Percentiles rank a stretch among this genome's conserved stretches.
Evolutionary conservation across 805 yeast genomes (phyloP).

Genomic region (Candida xyloterini): DNA sequence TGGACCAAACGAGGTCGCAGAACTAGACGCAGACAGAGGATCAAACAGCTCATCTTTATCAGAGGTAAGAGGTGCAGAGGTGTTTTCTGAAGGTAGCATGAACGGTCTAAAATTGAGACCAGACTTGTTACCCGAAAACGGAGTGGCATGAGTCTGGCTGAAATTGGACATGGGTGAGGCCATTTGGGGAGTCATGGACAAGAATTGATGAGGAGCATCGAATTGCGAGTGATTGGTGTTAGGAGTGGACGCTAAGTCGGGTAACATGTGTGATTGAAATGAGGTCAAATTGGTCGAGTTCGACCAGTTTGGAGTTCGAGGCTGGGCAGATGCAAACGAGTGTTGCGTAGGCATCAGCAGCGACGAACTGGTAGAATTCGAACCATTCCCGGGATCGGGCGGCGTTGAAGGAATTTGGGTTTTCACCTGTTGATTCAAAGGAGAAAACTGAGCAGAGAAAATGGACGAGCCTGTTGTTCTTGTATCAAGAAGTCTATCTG

Average conservation of each 20-base stretch:
- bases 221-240: constrained; percentile 13
- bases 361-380: constrained; percentile 14
- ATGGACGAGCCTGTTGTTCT: constrained; percentile 14
- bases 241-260: constrained; percentile 25
- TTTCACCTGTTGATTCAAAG: constrained; percentile 19
- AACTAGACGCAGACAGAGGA: neutral
- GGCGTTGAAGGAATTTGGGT: constrained; percentile 27
- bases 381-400: constrained; percentile 21
- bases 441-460: constrained; percentile 27
- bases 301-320: constrained; percentile 38
- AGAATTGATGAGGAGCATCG: constrained; percentile 15
- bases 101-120: constrained; percentile 23
- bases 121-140: constrained; percentile 19
- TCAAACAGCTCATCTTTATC: constrained; percentile 15
- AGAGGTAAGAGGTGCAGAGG: constrained; percentile 5
- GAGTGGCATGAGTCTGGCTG: constrained; percentile 19
- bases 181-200: constrained; percentile 25
- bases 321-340: constrained; percentile 20
- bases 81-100: constrained; percentile 20
- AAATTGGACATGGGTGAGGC: constrained; percentile 16
- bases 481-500: constrained; percentile 6
- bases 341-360: constrained; percentile 14
- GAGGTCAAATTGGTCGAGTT: constrained; percentile 16
- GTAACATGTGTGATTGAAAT: constrained; percentile 19
- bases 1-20: neutral